phyloP scores from a whole-genome alignment of 129 eudicot genomes.

The Smallanthus sonchifolius region DNA sequence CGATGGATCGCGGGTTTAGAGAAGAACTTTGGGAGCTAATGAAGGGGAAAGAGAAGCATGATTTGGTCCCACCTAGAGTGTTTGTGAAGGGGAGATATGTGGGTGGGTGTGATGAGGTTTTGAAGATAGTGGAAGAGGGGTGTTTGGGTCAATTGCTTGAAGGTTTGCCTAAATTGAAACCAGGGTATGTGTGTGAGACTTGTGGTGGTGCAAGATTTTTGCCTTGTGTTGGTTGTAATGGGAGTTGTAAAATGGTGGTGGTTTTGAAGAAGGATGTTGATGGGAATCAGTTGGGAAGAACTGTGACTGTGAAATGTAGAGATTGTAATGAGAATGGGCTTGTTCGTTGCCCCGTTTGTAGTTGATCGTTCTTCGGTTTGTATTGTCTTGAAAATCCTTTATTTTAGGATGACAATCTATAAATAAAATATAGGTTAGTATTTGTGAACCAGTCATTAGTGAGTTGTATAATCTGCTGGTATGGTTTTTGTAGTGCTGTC shows the following conservation, averaged over 20 bases:
- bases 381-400: background rate
- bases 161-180: constrained; percentile 55
- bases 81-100: constrained; percentile 81
- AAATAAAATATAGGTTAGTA: constrained; percentile 14
- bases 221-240: constrained; percentile 81
- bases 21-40: constrained; percentile 64
- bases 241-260: constrained; percentile 73
- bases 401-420: constrained; percentile 16
- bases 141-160: constrained; percentile 46
- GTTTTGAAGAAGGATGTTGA: constrained; percentile 30
- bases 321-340: constrained; percentile 97
- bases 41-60: constrained; percentile 40
- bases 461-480: background rate
- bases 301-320: constrained; percentile 48
- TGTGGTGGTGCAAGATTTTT: constrained; percentile 78
- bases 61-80: constrained; percentile 60
- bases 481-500: constrained; percentile 12
- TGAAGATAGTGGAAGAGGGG: constrained; percentile 69
- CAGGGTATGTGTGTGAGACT: constrained; percentile 72
- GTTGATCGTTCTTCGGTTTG: constrained; percentile 35
- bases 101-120: constrained; percentile 74
- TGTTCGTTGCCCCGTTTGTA: constrained; percentile 70
- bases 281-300: constrained; percentile 19
- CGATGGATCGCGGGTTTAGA: constrained; percentile 78
- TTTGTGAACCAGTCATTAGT: background rate